Conservation (phyloP, 225 moss, liverwort and hornwort genomes). For the Pseudoscleropodium purum region DNA sequence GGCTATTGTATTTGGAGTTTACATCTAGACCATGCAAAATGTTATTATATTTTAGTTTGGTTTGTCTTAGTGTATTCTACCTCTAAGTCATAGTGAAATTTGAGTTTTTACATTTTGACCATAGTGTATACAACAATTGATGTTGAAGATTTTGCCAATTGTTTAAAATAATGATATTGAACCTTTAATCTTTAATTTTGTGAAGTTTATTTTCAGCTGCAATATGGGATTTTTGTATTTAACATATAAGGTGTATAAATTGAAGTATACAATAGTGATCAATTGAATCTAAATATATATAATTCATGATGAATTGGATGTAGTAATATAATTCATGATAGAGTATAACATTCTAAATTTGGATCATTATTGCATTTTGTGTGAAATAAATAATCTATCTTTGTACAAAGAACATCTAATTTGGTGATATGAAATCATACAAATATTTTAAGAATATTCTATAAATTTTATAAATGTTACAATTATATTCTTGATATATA, state of each 20-base stretch:
- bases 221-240: neutral
- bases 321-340: too few species aligned
- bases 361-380: neutral
- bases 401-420: neutral
- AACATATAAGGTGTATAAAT: too few species aligned
- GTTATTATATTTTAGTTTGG: neutral
- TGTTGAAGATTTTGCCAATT: neutral
- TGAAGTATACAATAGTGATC: neutral
- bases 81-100: accelerated
- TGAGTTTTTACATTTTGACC: accelerated
- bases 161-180: too few species aligned
- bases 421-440: accelerated
- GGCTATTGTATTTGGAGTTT: neutral
- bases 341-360: neutral
- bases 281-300: accelerated
- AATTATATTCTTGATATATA: neutral
- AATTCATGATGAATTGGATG: neutral
- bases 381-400: neutral
- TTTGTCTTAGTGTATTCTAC: accelerated
- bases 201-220: neutral
- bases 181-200: accelerated
- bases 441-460: neutral
- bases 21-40: accelerated
- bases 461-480: neutral
- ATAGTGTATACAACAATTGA: too few species aligned